A percentile compares a stretch with the other conserved stretches of the same genome.
Evolutionary conservation across 179 eudicot genomes (phyloP).

Genomic region (Spergularia azorica): DNA sequence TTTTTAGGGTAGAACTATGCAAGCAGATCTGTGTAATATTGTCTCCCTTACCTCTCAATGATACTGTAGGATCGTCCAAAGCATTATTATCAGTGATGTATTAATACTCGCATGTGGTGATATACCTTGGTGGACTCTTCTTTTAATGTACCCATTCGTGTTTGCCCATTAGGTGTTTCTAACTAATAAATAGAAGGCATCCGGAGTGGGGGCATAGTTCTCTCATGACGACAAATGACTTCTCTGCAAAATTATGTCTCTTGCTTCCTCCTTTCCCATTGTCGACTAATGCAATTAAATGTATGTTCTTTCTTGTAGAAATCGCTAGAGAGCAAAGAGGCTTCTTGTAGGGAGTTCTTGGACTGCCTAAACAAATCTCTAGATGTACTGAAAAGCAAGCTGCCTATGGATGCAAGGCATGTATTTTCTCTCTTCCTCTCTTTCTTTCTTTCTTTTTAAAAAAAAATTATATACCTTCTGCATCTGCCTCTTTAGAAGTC

Average conservation of each 20-base stretch:
- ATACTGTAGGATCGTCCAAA: not conserved
- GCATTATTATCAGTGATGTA: not conserved
- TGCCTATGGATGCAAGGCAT: constrained; percentile 83
- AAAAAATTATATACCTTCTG: not conserved
- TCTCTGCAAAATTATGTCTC: not conserved
- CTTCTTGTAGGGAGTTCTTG: constrained; percentile 73
- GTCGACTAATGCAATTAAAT: constrained; percentile 4
- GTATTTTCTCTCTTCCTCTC: not conserved
- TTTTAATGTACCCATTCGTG: not conserved
- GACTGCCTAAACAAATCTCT: constrained; percentile 71
- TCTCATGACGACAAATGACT: too few relatives aligned
- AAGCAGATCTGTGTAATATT: not conserved
- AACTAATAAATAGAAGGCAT: not conserved
- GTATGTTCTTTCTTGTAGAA: constrained; percentile 44
- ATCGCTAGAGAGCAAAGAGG: constrained; percentile 68
- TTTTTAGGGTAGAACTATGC: not conserved
- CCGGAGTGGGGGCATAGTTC: not conserved
- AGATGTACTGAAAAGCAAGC: constrained; percentile 60
- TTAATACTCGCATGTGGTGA: not conserved
- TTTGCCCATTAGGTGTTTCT: not conserved
- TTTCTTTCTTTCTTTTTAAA: too few relatives aligned
- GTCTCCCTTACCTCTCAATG: not conserved
- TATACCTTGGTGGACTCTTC: not conserved
- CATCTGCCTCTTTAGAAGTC: not conserved
- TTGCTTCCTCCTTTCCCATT: not conserved